phyloP scores from a whole-genome alignment of 768 basidiomycete species.

The Hemileccinum rubropunctum region DNA sequence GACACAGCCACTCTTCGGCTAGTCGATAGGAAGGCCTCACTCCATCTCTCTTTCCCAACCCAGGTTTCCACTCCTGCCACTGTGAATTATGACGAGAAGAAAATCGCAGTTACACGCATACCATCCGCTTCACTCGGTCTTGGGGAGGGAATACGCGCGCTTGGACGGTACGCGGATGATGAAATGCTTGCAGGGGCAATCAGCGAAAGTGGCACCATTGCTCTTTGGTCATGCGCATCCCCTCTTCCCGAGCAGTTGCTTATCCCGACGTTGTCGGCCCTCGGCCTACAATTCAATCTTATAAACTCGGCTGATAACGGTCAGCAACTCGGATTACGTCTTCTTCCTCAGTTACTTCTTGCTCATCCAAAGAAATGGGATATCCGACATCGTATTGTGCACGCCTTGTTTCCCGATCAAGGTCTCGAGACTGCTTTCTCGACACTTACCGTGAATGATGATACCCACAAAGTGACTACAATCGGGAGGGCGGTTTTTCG shows the following conservation, averaged over 20 bases:
- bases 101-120: conserved; percentile 7
- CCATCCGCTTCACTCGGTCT: conserved; percentile 20
- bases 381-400: conserved; percentile 13
- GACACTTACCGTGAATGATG: conserved; percentile 45
- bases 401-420: conserved; percentile 17
- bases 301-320: background rate
- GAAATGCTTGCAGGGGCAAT: conserved; percentile 23
- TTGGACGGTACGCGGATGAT: conserved; percentile 20
- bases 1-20: conserved; percentile 28
- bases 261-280: conserved; percentile 20
- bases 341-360: conserved; percentile 31
- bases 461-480: conserved; percentile 32
- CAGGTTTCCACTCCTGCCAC: conserved; percentile 6
- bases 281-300: conserved; percentile 21
- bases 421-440: conserved; percentile 40
- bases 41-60: conserved; percentile 28
- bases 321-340: background rate
- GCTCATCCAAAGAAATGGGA: conserved; percentile 24
- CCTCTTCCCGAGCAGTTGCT: conserved; percentile 25
- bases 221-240: conserved; percentile 30
- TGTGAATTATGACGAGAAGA: conserved; percentile 5
- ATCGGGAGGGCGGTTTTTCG: conserved; percentile 38
- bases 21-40: conserved; percentile 17
- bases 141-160: conserved; percentile 6
- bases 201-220: conserved; percentile 22